Base-by-base conservation (phyloP, 2,329 filamentous ascomycete genomes). In the Penicillium crustosum region DNA sequence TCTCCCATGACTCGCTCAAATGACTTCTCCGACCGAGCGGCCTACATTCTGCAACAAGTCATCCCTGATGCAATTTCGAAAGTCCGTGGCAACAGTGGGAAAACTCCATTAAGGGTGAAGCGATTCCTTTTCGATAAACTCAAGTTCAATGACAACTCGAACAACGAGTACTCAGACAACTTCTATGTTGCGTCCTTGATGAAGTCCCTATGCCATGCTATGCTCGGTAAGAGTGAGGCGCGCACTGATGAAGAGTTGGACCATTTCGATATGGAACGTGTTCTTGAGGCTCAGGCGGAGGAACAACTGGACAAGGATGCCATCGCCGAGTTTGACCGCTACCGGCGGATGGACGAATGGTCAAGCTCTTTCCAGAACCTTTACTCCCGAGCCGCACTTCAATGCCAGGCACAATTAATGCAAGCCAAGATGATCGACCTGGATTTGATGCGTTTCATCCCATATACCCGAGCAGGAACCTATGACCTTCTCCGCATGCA, bases 121-220 rank as follows among this genome's bases (percentile, higher is more conserved):
- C 84, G 85, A 39, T 96, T 97, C 73, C 84, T 99, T 48, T 84
- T 96, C 23, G 92, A 97, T 66, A 90, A 95, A 70, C 80, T 99
- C 35, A 88, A 90, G 49, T 93, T 92, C 78, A 99, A 99, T 70
- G 93, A 99, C 75, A 99, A 99, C 70, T 88, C 89, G 2, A 89
- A 90, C 59, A 99, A 99, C 67, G 79, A 79, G 49, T 95, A 86
- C 70, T 96, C 93, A 6, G 95, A 99, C 68, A 89, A 93, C 61
- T 87, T 90, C 68, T 99, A 97, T 70, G 86, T 99, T 53, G 87
- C 91, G 8, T 89, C 83, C 23, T 81, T 99, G 25, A 89, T 99
- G 79, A 78, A 74, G 38, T 84, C 84, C 39, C 73, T 89, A 6
- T 81, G 83, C 6, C 78, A 85, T 60, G 81, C 83, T 10, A 73